A percentile compares a stretch with the other conserved stretches of the same genome.
Evolutionary conservation across 768 basidiomycete species (phyloP).

Genomic region (Boletus sensibilis): DNA sequence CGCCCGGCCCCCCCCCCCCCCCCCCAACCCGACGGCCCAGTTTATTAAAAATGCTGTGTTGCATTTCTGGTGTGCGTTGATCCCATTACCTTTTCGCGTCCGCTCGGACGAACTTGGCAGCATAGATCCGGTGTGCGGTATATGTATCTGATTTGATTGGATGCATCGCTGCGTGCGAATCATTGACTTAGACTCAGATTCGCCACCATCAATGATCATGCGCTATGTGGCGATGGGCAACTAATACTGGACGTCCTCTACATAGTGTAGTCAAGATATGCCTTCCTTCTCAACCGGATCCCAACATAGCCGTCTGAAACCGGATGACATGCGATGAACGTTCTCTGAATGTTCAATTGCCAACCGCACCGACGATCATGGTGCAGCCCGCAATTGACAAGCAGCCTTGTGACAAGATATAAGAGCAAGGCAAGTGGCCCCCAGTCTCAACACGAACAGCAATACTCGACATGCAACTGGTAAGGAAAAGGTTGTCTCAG

Average conservation of each 20-base stretch:
- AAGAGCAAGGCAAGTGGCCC: neutral
- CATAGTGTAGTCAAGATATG: neutral
- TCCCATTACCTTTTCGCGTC: neutral
- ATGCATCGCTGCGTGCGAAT: neutral
- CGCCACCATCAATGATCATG: no score
- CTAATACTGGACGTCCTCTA: neutral
- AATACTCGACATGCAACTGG: constrained; percentile 7
- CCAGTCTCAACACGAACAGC: neutral
- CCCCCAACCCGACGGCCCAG: neutral
- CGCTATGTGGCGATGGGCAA: neutral
- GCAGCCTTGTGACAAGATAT: constrained; percentile 1
- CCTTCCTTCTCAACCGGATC: neutral
- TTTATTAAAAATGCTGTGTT: constrained; percentile 6
- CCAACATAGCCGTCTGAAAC: neutral
- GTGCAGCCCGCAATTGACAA: neutral
- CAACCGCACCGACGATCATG: neutral
- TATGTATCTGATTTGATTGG: no score
- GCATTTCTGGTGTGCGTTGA: neutral
- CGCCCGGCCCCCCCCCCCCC: no score
- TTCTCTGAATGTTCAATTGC: neutral
- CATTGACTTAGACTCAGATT: no score
- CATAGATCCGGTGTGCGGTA: neutral
- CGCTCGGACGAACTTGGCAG: no score
- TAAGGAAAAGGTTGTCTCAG: neutral
- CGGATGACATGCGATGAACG: neutral